Percentiles rank a stretch among this genome's conserved stretches.
These are phyloP conservation scores for Tylopilus intermedius DNA, from an alignment of 768 basidiomycete species.

Conservation along the genomic window DNA sequence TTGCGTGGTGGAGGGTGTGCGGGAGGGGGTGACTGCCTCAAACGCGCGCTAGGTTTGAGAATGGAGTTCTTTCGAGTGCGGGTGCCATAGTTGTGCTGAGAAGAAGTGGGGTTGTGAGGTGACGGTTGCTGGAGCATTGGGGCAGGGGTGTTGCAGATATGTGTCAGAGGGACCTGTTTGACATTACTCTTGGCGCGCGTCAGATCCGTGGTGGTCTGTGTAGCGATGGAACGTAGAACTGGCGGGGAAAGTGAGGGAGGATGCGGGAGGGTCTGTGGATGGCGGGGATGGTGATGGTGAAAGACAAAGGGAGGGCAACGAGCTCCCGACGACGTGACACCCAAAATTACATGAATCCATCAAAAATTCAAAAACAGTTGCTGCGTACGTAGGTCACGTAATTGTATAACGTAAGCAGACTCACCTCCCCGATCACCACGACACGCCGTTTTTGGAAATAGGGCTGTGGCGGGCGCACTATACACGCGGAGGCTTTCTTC, in stretches of 20 bases:
- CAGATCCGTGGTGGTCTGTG: conserved; percentile 14
- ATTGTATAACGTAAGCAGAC: conserved; percentile 23
- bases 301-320: conserved; percentile 26
- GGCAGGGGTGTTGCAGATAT: conserved; percentile 7
- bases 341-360: conserved; percentile 29
- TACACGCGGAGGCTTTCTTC: background rate
- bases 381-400: conserved; percentile 30
- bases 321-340: conserved; percentile 24
- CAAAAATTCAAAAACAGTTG: conserved; percentile 32
- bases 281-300: conserved; percentile 26
- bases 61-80: conserved; percentile 48
- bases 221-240: conserved; percentile 23
- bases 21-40: conserved; percentile 41
- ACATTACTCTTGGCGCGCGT: conserved; percentile 15
- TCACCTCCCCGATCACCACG: conserved; percentile 20
- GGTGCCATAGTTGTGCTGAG: conserved; percentile 46
- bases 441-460: background rate
- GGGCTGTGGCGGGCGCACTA: background rate
- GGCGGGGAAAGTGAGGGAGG: background rate
- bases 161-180: conserved; percentile 14
- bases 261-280: conserved; percentile 10
- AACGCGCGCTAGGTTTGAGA: conserved; percentile 50
- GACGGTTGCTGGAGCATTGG: conserved; percentile 12
- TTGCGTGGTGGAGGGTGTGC: conserved; percentile 31
- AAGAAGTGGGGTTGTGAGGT: conserved; percentile 5